Evolutionary conservation across 306 rosid genomes (phyloP), one percentile per base, ranked within the genome.

Genomic region (Datisca glomerata): DNA sequence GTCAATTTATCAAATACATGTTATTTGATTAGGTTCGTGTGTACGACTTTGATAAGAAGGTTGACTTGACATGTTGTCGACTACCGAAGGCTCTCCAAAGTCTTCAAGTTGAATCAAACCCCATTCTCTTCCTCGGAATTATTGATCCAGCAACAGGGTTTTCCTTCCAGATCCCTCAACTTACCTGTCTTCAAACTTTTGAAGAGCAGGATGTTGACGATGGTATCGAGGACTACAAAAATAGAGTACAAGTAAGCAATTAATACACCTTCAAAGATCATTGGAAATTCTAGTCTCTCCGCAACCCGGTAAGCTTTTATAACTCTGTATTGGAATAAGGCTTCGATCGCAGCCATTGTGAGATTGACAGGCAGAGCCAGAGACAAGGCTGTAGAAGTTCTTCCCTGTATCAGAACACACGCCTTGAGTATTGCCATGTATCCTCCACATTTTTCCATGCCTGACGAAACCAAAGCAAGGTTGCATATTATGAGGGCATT

Each of bases 181-280:
- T 49, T 54, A 31, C 51, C 61, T 2, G 12, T 32, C 61, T 68
- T 63, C 24, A 75, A 70, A 62, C 76, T 77, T 67, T 65, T 75
- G 63, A 63, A 76, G 65, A 89, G 80, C 73, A 65, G 60, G 69
- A 56, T 65, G 63, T 59, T 77, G 57, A 83, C 80, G 21, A 78
- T 52, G 21, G 91, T 67, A 41, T 89, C 97, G 49, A 89, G 80
- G 24, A 77, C 74, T 12, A 80, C 38, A 51, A 83, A 70, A 31
- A 83, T 38, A 1, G 97, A 83, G 65, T 89, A 83, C 64, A 89
- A 53, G 43, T 83, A 77, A 27, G 93, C 85, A 28, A 89, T 62
- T 55, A 83, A 59, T 49, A 77, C 35, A 4, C 93, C 83, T 60
- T 89, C 97, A 20, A 74, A 38, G 41, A 57, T 73, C 53, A 70